These are phyloP conservation scores for Kuraishia capsulata DNA, from an alignment of 805 yeast species.

Conservation along the genomic window DNA sequence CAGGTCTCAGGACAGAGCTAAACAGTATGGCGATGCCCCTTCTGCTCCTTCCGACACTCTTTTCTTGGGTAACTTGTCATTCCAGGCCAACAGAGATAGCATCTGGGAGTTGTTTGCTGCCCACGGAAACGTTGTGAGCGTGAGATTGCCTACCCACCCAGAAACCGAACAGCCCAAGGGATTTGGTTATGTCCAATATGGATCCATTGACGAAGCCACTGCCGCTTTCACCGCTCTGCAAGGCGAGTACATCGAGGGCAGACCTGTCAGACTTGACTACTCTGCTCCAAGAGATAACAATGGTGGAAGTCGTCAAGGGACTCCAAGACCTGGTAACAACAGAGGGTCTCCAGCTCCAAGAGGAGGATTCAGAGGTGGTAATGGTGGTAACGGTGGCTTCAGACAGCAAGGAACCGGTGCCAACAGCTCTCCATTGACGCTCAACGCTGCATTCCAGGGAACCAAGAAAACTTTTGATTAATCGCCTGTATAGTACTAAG, in stretches of 20 bases:
- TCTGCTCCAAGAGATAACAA: slow-evolving; percentile 77
- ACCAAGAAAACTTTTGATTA: slow-evolving; percentile 76
- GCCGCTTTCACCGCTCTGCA: slow-evolving; percentile 79
- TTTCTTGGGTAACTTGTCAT: slow-evolving; percentile 92
- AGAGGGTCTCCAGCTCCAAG: slow-evolving; percentile 32
- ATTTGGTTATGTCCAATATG: slow-evolving; percentile 93
- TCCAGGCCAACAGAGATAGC: slow-evolving; percentile 76
- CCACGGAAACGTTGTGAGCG: slow-evolving; percentile 77
- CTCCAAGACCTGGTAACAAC: slow-evolving; percentile 9
- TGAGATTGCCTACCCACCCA: slow-evolving; percentile 96
- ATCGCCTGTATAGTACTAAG: no score
- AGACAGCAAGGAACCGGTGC: slow-evolving; percentile 53
- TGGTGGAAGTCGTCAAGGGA: slow-evolving; percentile 29
- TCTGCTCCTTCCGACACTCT: slow-evolving; percentile 93
- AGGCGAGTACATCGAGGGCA: slow-evolving; percentile 83
- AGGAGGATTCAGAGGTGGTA: slow-evolving; percentile 30
- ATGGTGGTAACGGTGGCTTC: slow-evolving; percentile 20
- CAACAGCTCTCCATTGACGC: slow-evolving; percentile 46
- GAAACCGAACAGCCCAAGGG: slow-evolving; percentile 99
- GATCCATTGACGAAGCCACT: slow-evolving; percentile 81
- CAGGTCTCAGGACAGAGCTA: slow-evolving; percentile 69
- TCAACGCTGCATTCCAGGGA: slow-evolving; percentile 66
- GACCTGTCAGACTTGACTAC: slow-evolving; percentile 92
- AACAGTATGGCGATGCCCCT: slow-evolving; percentile 81
- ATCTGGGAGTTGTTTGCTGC: slow-evolving; percentile 66